phyloP scores from a whole-genome alignment of 805 yeast genomes.

The Geotrichum ghanense region DNA sequence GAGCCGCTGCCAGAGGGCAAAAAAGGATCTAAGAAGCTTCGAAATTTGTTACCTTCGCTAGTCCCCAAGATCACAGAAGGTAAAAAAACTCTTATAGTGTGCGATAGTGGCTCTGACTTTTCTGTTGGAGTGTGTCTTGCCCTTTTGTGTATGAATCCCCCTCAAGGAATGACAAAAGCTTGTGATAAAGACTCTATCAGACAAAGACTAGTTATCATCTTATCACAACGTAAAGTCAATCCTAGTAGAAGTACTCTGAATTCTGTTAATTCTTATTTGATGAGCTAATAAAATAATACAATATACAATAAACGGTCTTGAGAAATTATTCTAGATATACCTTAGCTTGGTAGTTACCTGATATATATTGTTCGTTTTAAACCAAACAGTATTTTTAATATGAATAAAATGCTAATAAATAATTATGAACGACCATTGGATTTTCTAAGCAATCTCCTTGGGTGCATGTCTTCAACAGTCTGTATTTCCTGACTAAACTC shows the following conservation, averaged over 20 bases:
- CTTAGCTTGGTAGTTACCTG: too few relatives aligned
- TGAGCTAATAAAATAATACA: conserved; percentile 34
- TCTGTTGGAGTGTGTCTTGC: conserved; percentile 50
- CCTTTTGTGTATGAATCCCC: conserved; percentile 30
- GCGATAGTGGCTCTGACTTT: conserved; percentile 57
- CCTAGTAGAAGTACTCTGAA: conserved; percentile 74
- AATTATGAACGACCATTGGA: neutral
- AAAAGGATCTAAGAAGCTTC: conserved; percentile 53
- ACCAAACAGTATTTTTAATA: too few relatives aligned
- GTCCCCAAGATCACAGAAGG: conserved; percentile 16
- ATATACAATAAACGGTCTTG: too few relatives aligned
- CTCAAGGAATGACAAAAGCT: conserved; percentile 16
- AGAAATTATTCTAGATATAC: too few relatives aligned
- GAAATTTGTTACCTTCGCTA: conserved; percentile 37
- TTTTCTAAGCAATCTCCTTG: conserved; percentile 3
- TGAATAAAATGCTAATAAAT: too few relatives aligned
- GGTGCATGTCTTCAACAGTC: conserved; percentile 13
- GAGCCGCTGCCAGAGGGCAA: conserved; percentile 30
- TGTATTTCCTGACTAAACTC: conserved; percentile 8
- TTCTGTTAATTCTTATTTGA: conserved; percentile 48
- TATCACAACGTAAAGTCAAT: conserved; percentile 40
- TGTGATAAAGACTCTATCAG: conserved; percentile 41
- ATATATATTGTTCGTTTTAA: too few relatives aligned
- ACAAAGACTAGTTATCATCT: conserved; percentile 41
- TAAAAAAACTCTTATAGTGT: conserved; percentile 34